These are phyloP conservation scores for Quercus lobata DNA, from an alignment of 331 rosid genomes.

Conservation along the genomic window DNA sequence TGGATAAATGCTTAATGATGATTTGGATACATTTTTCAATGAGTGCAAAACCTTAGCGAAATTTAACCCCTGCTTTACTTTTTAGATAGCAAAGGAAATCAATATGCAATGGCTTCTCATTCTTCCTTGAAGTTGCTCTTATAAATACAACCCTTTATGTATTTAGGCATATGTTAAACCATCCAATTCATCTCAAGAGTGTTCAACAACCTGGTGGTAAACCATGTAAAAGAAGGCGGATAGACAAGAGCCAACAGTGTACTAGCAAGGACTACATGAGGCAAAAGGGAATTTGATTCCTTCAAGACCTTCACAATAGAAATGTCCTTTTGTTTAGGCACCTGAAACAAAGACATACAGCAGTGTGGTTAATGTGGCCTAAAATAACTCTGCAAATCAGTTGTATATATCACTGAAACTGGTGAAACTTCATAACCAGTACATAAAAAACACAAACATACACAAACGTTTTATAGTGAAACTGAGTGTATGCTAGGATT, in stretches of 20 bases:
- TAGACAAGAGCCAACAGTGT: constrained; percentile 71
- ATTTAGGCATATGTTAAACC: background rate
- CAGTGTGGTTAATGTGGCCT: constrained; percentile 9
- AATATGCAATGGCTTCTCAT: background rate
- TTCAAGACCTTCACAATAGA: constrained; percentile 52
- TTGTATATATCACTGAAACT: background rate
- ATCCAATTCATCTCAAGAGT: constrained; percentile 20
- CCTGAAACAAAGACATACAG: constrained; percentile 35
- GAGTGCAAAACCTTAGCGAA: background rate
- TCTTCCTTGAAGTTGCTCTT: background rate
- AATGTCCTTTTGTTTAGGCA: constrained; percentile 23
- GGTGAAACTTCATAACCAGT: background rate
- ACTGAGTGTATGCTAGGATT: background rate
- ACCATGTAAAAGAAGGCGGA: constrained; percentile 95
- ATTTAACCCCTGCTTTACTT: background rate
- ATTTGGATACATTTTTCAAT: background rate
- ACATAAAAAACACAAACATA: background rate
- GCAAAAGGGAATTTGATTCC: constrained; percentile 75
- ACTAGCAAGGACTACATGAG: constrained; percentile 76
- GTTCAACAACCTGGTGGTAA: constrained; percentile 73
- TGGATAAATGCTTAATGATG: background rate
- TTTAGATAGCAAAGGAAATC: background rate
- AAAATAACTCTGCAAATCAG: background rate
- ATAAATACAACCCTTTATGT: background rate
- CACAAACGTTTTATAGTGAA: background rate